These are phyloP conservation scores for Haplographium delicatum DNA, from an alignment of 495 filamentous ascomycete genomes.

Conservation along the genomic window DNA sequence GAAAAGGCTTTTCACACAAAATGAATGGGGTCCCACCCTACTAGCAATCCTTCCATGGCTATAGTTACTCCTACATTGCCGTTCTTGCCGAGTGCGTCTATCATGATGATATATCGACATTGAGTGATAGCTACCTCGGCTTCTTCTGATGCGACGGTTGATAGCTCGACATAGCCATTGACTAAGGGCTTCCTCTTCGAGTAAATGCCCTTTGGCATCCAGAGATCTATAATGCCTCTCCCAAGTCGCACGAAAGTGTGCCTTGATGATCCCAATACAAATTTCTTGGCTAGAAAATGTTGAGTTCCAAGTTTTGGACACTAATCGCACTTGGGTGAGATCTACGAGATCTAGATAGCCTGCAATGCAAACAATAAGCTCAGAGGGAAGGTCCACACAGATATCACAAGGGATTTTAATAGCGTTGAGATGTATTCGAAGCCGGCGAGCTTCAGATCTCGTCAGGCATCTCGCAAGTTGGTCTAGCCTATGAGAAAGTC, in stretches of 20 bases:
- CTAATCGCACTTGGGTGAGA: constrained; percentile 8
- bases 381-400: constrained; percentile 9
- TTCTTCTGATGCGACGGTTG: constrained; percentile 4
- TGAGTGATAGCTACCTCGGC: constrained; percentile 11
- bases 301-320: constrained; percentile 16
- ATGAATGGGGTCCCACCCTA: background rate
- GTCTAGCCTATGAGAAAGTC: constrained; percentile 12
- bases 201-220: background rate
- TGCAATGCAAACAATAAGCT: constrained; percentile 13
- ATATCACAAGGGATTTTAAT: constrained; percentile 11
- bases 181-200: background rate
- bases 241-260: constrained; percentile 12
- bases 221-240: background rate
- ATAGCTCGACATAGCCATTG: constrained; percentile 14
- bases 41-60: constrained; percentile 20
- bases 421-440: constrained; percentile 14
- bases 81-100: background rate
- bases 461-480: constrained; percentile 7
- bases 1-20: constrained; percentile 8
- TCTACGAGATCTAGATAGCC: constrained; percentile 15
- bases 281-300: constrained; percentile 11
- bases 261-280: constrained; percentile 10
- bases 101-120: constrained; percentile 3
- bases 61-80: constrained; percentile 13
- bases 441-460: constrained; percentile 9